These are phyloP conservation scores for Suillus spraguei DNA, from an alignment of 768 basidiomycete species.

Conservation along the genomic window DNA sequence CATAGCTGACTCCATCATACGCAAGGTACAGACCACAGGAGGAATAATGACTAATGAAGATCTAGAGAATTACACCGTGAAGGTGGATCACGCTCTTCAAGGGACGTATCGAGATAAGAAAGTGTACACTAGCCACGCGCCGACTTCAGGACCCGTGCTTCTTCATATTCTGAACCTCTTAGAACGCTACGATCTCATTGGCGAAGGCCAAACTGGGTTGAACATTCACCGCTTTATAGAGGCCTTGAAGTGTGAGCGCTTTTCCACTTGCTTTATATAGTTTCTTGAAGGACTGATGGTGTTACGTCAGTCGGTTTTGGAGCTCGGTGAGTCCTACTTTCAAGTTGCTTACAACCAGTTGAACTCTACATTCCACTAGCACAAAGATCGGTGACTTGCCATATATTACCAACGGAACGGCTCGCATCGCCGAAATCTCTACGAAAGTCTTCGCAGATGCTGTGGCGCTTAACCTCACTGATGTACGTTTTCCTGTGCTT, in stretches of 20 bases:
- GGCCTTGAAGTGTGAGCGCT: constrained; percentile 71
- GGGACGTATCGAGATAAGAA: constrained; percentile 78
- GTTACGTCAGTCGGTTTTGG: constrained; percentile 58
- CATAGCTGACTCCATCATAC: constrained; percentile 79
- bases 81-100: constrained; percentile 70
- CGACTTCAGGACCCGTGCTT: constrained; percentile 88
- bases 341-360: not conserved
- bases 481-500: constrained; percentile 53
- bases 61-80: constrained; percentile 67
- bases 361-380: constrained; percentile 46
- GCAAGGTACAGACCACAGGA: constrained; percentile 69
- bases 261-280: constrained; percentile 14
- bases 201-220: constrained; percentile 55
- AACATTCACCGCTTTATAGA: constrained; percentile 84
- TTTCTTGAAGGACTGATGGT: constrained; percentile 15
- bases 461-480: constrained; percentile 73
- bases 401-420: constrained; percentile 54
- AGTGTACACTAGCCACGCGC: constrained; percentile 84
- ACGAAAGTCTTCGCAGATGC: constrained; percentile 67
- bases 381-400: constrained; percentile 83
- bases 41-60: constrained; percentile 83
- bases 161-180: constrained; percentile 91
- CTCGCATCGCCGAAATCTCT: constrained; percentile 62
- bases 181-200: constrained; percentile 64
- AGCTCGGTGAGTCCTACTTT: constrained; percentile 44